phyloP scores from a whole-genome alignment of 108 stramenopile genomes.

The Discostella stelligeroides region DNA sequence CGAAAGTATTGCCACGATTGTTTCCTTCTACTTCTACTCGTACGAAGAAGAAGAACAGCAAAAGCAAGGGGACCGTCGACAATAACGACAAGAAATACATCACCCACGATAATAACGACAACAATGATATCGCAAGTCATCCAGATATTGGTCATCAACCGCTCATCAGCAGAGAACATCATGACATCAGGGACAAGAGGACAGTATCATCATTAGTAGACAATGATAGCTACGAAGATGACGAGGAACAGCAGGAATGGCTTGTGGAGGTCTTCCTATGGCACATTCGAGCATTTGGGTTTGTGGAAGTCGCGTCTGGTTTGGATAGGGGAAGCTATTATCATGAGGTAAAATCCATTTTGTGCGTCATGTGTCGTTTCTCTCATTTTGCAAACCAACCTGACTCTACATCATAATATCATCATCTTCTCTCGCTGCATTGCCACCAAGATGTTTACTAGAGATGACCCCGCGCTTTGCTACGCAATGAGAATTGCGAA shows the following conservation, averaged over 20 bases:
- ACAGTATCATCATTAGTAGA: no score
- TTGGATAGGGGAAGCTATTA: conserved; percentile 60
- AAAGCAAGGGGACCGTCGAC: neutral
- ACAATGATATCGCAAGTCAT: neutral
- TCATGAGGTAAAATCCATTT: no score
- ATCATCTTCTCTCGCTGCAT: neutral
- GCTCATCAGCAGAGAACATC: no score
- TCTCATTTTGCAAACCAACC: neutral
- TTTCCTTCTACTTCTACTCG: neutral
- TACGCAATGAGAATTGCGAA: neutral
- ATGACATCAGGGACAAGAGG: no score
- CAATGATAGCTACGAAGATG: conserved; percentile 10
- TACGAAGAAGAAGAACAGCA: neutral
- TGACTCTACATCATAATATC: neutral
- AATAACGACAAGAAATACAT: neutral
- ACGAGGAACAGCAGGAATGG: conserved; percentile 26
- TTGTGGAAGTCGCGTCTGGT: conserved; percentile 62
- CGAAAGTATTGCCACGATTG: neutral
- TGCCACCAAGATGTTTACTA: neutral
- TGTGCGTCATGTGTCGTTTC: no score
- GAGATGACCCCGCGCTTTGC: neutral
- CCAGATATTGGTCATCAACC: neutral
- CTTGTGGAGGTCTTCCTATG: conserved; percentile 62
- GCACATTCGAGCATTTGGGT: conserved; percentile 64
- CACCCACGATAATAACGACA: neutral